Evolutionary conservation across 305 asterid species (phyloP).

Genomic region (Galium porrigens): DNA sequence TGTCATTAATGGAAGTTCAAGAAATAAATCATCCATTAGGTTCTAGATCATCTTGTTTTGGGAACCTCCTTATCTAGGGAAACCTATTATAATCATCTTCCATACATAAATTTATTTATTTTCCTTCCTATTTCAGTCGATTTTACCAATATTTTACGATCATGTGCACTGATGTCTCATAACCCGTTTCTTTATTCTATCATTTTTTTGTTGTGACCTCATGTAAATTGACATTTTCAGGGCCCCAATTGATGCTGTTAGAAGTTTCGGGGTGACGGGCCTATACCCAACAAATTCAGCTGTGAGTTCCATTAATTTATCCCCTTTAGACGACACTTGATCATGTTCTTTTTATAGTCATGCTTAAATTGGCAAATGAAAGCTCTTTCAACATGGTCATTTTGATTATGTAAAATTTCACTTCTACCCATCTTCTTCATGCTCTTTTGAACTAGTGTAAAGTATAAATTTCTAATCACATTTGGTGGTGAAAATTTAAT

Average conservation of each 20-base stretch:
- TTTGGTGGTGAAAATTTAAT: background rate
- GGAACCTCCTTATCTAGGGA: background rate
- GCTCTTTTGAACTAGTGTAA: background rate
- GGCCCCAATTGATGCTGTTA: conserved; percentile 27
- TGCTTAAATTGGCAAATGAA: background rate
- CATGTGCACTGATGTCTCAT: background rate
- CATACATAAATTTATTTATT: background rate
- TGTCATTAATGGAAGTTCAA: background rate
- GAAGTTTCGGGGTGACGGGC: conserved; percentile 24
- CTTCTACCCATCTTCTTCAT: conserved; percentile 9
- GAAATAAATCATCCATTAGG: background rate
- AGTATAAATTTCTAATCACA: background rate
- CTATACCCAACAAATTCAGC: conserved; percentile 16
- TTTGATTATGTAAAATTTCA: conserved; percentile 3
- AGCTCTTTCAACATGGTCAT: background rate
- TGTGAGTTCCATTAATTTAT: conserved; percentile 25
- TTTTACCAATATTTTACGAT: background rate
- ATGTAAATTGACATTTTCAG: conserved; percentile 26
- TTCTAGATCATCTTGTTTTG: background rate
- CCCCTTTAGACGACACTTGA: background rate
- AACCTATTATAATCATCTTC: background rate
- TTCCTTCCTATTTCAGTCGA: background rate
- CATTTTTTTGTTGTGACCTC: conserved; percentile 9
- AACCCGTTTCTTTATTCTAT: background rate
- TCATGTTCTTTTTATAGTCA: background rate